Base-by-base conservation (phyloP, 805 yeast species). In the Kodamaea sagamina region DNA sequence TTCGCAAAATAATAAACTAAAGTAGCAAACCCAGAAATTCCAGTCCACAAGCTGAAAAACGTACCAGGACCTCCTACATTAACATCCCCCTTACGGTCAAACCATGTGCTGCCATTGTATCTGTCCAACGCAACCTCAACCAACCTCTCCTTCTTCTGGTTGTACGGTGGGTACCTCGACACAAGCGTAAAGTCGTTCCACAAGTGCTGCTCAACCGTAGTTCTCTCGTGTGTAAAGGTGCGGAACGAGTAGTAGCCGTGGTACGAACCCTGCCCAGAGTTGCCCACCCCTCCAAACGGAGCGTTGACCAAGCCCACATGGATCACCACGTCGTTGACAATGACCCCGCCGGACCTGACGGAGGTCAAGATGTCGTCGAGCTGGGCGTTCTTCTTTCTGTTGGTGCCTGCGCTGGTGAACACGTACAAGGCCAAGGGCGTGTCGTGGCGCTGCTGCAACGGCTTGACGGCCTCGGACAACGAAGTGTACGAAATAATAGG, bases 251-350 rank as follows among this genome's bases (percentile, higher is more conserved):
- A 72, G 48, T 63, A 65, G 3, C 97, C 96, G 58, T 89, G 97
- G 64, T 89, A 89, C 25, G 75, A 66, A 8, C 97, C 97, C 45
- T 71, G 68, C 1, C 98, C 98, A 0, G 96, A 87, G 11, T 59
- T 59, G 10, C 97, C 97, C 43, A 90, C 67, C 17, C 98, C 98
- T 25, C 98, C 98, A 64, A 90, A 92, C 18, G 97, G 97, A 3
- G 87, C 78, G 38, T 74, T 72, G 5, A 72, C 46, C 41, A 85
- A 72, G 1, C 80, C 90, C 32, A 79, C 88, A 49, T 89, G 95
- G 54, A 86, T 47, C 37, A 88, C 40, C 0, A 82, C 74, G 51
- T 89, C 97, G 58, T 89, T 88, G 47, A 86, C 68, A 36, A 79
- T 61, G 10, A 81, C 68, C 3, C 79, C 84, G 19, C 97, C 97